Percentiles rank a stretch among this genome's conserved stretches.
These are phyloP conservation scores for Saturnispora sekii DNA, from an alignment of 805 yeast genomes.

Conservation along the genomic window DNA sequence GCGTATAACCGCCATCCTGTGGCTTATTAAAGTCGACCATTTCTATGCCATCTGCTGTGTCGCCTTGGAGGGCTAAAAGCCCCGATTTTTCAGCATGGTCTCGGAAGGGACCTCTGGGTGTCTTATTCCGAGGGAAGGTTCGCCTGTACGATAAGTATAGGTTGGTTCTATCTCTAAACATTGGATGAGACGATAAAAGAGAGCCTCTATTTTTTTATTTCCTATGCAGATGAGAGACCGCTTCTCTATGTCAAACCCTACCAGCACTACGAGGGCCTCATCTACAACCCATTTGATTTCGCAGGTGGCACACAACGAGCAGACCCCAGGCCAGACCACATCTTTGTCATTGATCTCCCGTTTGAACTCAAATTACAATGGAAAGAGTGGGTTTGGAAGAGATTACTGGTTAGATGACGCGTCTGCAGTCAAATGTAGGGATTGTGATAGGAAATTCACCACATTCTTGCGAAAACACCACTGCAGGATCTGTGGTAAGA, in stretches of 20 bases:
- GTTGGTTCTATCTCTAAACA: conserved; percentile 95
- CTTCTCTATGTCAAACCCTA: conserved; percentile 2
- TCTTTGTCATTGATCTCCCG: conserved; percentile 14
- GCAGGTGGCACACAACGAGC: conserved; percentile 1
- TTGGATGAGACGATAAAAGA: conserved; percentile 18
- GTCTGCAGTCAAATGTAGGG: conserved; percentile 77
- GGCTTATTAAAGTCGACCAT: background rate
- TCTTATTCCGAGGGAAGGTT: conserved; percentile 66
- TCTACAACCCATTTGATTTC: conserved; percentile 4
- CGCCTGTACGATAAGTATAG: conserved; percentile 80
- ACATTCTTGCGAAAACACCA: conserved; percentile 90
- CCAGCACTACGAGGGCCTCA: conserved; percentile 1
- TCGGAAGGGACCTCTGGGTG: conserved; percentile 17
- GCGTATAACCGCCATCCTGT: conserved; percentile 3
- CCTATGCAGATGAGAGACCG: background rate
- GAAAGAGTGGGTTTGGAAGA: conserved; percentile 41
- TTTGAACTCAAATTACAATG: conserved; percentile 10
- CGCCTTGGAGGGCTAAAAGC: conserved; percentile 27
- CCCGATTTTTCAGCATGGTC: conserved; percentile 47
- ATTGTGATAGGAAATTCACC: conserved; percentile 70
- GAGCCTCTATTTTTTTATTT: background rate
- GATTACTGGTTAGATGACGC: conserved; percentile 97
- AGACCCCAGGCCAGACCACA: background rate
- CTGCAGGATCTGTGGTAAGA: conserved; percentile 93
- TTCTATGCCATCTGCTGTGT: conserved; percentile 9